Evolutionary conservation across 257 asterid genomes (phyloP).

Genomic region (Gentiana dahurica): DNA sequence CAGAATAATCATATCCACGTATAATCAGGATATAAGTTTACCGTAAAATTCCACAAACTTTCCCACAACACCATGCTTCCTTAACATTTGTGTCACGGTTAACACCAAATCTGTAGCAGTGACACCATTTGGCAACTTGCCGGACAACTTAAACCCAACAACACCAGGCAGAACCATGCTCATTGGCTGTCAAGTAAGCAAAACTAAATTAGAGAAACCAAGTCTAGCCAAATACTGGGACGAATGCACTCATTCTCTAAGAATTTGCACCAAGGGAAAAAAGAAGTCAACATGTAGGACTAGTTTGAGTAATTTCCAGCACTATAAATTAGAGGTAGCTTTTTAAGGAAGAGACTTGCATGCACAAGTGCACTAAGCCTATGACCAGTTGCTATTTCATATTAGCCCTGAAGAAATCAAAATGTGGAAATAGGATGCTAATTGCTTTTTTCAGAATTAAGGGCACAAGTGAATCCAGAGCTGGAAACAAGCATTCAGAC

Average conservation of each 20-base stretch:
- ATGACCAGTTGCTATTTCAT: too few species aligned
- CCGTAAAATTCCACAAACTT: constrained; percentile 75
- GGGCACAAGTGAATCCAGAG: too few species aligned
- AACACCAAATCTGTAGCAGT: constrained; percentile 88
- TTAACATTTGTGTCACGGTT: constrained; percentile 77
- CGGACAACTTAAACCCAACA: constrained; percentile 87
- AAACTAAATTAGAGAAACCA: background rate
- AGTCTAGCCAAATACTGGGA: too few species aligned
- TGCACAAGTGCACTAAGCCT: too few species aligned
- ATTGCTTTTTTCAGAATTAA: too few species aligned
- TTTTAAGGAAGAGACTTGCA: background rate
- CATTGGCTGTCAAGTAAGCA: constrained; percentile 56
- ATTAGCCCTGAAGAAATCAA: too few species aligned
- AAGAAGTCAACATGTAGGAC: background rate
- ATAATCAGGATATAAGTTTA: constrained; percentile 15
- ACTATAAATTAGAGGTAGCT: background rate
- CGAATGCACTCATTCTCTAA: background rate
- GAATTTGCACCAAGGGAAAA: background rate
- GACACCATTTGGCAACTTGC: constrained; percentile 68
- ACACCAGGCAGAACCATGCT: constrained; percentile 96
- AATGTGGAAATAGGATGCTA: too few species aligned
- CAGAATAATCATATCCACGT: background rate
- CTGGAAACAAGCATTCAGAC: too few species aligned
- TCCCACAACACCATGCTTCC: constrained; percentile 92
- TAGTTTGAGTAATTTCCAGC: background rate